Conservation (phyloP, 1,139 yeast genomes). For the Debaryomycetaceae sp. region DNA sequence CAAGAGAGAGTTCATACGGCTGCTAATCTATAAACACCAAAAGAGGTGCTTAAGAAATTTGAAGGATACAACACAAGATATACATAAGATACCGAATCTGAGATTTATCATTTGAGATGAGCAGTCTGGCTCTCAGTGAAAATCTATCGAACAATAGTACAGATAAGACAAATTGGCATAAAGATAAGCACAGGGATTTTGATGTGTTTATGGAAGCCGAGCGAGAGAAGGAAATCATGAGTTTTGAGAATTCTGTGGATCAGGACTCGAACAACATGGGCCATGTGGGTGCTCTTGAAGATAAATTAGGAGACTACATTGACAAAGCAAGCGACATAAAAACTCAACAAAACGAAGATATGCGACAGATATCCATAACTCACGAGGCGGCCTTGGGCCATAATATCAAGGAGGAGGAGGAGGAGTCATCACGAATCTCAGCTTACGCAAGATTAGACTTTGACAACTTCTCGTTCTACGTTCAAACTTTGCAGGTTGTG, state of each 20-base stretch:
- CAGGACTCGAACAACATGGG: neutral
- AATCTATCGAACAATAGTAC: neutral
- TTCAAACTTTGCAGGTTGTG: constrained; percentile 90
- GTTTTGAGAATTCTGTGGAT: neutral
- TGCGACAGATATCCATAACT: constrained; percentile 14
- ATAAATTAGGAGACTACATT: neutral
- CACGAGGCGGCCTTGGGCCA: constrained; percentile 20
- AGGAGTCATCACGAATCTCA: constrained; percentile 54
- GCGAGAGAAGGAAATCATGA: neutral
- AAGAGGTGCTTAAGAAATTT: too few relatives aligned
- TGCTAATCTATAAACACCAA: too few relatives aligned
- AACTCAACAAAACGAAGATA: neutral
- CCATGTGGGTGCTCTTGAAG: neutral
- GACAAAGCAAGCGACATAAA: neutral
- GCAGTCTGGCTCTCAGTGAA: neutral
- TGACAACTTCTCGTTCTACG: constrained; percentile 88
- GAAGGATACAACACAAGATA: too few relatives aligned
- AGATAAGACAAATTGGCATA: neutral
- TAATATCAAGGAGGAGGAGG: constrained; percentile 14
- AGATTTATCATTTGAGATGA: neutral
- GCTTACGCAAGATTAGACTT: constrained; percentile 95
- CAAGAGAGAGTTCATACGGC: too few relatives aligned
- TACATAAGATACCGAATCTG: neutral
- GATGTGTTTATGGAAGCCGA: neutral
- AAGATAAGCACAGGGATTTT: neutral